Evolutionary conservation across 352 stramenopile genomes (phyloP), one percentile per base, ranked within the genome.

Genomic region (Phytopythium montanum): DNA sequence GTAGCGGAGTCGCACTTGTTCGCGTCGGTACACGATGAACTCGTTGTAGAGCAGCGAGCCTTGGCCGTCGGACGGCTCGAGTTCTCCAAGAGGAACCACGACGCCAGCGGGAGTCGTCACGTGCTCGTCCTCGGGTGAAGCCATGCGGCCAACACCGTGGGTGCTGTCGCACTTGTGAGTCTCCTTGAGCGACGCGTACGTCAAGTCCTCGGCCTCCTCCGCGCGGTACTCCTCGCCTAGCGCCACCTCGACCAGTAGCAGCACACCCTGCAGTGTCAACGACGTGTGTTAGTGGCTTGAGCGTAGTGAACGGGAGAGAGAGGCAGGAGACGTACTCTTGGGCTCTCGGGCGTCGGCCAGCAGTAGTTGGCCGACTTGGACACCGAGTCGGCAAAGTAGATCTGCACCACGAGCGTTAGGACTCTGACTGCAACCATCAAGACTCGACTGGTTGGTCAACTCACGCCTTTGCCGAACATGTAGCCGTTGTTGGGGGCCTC

Each of bases 361-460:
- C 87, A 96, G 67, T 96, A 96, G 54, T 86, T 87, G 3, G 83
- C 78, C 1, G 77, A 90, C 61, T 96, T 96, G 57, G 80, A 85
- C 16, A 87, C 74, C 0, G 78, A 84, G 54, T 96, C 86, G 9
- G 87, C 84, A 75, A 94, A 95, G 61, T 96, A 96, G 18, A 96
- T 79, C 81, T 91, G 50, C 5, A 59, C 18, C 2, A 31, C 12
- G 25, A 42, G 2, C 29, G 25, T 25, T 56, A 36, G 31, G 31
- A 36, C 31, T 36, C 31, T 36, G 29, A 34, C 9, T 9, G 29
- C 29, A 9, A 36, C 31, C 31, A 36, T 36, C 31, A 10, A 36
- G 12, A 36, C 12, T 7, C 31, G n/a, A 36, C 19, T 58, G n/a
- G 13, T 62, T 19, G 19, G 52, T 31, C 21, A 13, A 75, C 76